Percentiles rank a stretch among this genome's conserved stretches.
Evolutionary conservation across 2,329 filamentous ascomycete species (phyloP).

Genomic region (Ophiostoma tasmaniense): DNA sequence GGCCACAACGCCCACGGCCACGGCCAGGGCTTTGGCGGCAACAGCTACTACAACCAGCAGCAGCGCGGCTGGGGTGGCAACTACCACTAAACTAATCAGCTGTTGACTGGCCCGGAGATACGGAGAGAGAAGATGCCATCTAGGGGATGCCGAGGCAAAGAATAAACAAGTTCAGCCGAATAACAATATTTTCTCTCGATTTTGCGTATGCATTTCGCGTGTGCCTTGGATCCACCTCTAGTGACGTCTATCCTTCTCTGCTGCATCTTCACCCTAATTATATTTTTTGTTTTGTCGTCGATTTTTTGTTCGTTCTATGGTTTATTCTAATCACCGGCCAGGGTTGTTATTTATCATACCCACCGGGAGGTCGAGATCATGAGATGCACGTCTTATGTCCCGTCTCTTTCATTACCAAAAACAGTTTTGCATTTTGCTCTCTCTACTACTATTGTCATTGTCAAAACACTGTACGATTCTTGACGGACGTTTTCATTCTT

Average conservation of each 20-base stretch:
- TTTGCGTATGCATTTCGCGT: background rate
- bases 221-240: background rate
- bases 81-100: slow-evolving; percentile 34
- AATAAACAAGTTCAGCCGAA: background rate
- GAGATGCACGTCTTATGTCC: background rate
- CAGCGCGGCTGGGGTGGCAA: slow-evolving; percentile 52
- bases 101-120: background rate
- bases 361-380: background rate
- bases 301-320: background rate
- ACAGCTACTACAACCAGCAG: slow-evolving; percentile 42
- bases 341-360: slow-evolving; percentile 1
- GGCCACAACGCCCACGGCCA: slow-evolving; percentile 40
- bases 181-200: background rate
- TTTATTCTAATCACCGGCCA: slow-evolving; percentile 5
- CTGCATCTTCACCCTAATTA: no score
- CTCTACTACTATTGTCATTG: background rate
- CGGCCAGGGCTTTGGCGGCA: slow-evolving; percentile 40
- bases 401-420: slow-evolving; percentile 1
- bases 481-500: background rate
- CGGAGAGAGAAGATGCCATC: background rate
- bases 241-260: background rate
- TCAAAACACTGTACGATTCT: background rate
- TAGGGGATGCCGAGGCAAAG: background rate
- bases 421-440: background rate
- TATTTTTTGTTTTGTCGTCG: background rate